These are phyloP conservation scores for Hypoxylon sp. DNA, from an alignment of 2,329 filamentous ascomycete genomes.

Conservation along the genomic window DNA sequence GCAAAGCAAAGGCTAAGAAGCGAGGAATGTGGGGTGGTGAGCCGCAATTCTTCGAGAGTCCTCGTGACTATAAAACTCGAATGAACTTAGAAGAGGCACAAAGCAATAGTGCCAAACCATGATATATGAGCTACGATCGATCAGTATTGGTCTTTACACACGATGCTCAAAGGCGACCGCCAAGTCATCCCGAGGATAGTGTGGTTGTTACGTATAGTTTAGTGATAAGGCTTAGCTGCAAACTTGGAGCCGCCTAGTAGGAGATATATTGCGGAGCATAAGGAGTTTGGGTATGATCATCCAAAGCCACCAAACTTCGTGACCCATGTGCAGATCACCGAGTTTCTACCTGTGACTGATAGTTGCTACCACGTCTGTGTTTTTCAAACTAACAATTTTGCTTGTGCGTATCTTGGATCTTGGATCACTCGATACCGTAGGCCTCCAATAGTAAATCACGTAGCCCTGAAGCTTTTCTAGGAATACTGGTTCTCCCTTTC, in stretches of 20 bases:
- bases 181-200: not conserved
- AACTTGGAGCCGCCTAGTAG: constrained; percentile 18
- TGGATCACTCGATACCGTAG: constrained; percentile 13
- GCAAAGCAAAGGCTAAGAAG: constrained; percentile 74
- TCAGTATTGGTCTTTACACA: constrained; percentile 1
- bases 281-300: constrained; percentile 15
- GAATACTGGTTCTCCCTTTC: not conserved
- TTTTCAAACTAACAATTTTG: constrained; percentile 1
- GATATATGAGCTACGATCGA: constrained; percentile 20
- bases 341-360: constrained; percentile 5
- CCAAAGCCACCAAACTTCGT: constrained; percentile 5
- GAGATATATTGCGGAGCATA: constrained; percentile 31
- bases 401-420: constrained; percentile 12
- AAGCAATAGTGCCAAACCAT: constrained; percentile 41
- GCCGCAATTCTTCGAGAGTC: constrained; percentile 79
- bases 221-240: constrained; percentile 14
- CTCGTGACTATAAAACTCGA: constrained; percentile 85
- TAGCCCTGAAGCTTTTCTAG: constrained; percentile 6
- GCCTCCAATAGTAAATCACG: constrained; percentile 1
- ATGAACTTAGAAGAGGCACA: constrained; percentile 54
- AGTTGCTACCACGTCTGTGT: constrained; percentile 1
- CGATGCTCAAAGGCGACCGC: not conserved
- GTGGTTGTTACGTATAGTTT: not conserved
- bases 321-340: constrained; percentile 24
- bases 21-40: constrained; percentile 83